Conservation (phyloP, 306 rosid genomes). For the Arachis stenosperma region DNA sequence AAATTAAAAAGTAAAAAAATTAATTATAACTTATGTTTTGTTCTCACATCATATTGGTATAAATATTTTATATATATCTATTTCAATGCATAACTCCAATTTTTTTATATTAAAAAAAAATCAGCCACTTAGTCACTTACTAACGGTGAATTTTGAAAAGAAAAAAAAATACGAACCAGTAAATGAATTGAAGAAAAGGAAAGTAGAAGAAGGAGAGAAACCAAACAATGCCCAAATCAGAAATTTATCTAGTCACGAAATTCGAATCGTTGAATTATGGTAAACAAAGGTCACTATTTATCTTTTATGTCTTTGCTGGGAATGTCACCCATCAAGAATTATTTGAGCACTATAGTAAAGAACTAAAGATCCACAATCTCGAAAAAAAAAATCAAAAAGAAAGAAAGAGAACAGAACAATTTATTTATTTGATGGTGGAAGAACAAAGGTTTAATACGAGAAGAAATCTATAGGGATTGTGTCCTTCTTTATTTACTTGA, state of each 20-base stretch:
- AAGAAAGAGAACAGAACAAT: too few relatives aligned
- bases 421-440: not conserved
- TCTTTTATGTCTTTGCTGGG: constrained; percentile 22
- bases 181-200: not conserved
- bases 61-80: too few relatives aligned
- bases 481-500: constrained; percentile 33
- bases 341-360: constrained; percentile 40
- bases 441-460: constrained; percentile 34
- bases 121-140: too few relatives aligned
- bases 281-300: constrained; percentile 39
- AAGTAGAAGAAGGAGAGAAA: constrained; percentile 26
- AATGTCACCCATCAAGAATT: constrained; percentile 45
- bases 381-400: not conserved
- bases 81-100: too few relatives aligned
- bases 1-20: too few relatives aligned
- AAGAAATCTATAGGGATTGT: constrained; percentile 41
- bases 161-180: too few relatives aligned
- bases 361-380: constrained; percentile 42
- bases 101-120: too few relatives aligned
- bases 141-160: too few relatives aligned
- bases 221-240: constrained; percentile 56
- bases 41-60: too few relatives aligned
- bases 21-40: too few relatives aligned
- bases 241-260: constrained; percentile 26
- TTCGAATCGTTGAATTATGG: constrained; percentile 30